Conservation (phyloP, 1,284 basidiomycete genomes). For the Cryptococcus sp. region DNA sequence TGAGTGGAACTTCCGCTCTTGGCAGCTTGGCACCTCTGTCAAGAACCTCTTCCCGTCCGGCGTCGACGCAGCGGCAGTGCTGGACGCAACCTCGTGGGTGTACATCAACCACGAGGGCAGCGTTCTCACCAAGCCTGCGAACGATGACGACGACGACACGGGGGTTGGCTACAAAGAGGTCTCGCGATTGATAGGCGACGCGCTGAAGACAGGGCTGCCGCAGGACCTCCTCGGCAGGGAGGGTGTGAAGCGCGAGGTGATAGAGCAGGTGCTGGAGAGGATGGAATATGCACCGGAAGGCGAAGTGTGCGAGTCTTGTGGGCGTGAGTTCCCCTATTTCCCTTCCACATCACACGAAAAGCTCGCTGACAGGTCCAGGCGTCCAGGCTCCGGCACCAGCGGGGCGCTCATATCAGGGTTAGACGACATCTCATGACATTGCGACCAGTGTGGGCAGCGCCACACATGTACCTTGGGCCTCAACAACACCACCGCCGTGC, state of each 20-base stretch:
- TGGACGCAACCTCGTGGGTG: conserved; percentile 19
- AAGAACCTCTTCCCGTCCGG: conserved; percentile 32
- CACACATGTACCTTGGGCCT: neutral
- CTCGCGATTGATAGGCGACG: conserved; percentile 12
- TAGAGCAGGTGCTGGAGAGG: conserved; percentile 15
- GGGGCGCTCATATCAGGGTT: conserved; percentile 4
- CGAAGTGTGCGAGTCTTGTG: conserved; percentile 4
- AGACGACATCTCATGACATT: conserved; percentile 14
- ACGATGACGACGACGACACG: conserved; percentile 27
- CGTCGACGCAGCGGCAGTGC: conserved; percentile 7
- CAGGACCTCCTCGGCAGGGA: conserved; percentile 27
- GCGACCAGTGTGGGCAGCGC: conserved; percentile 9
- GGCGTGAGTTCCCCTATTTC: conserved; percentile 2
- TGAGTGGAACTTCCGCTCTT: conserved; percentile 33
- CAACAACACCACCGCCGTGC: too few species aligned
- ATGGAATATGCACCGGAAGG: conserved; percentile 5
- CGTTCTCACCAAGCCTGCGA: conserved; percentile 21
- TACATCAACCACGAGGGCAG: conserved; percentile 23
- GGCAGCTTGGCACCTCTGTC: conserved; percentile 32
- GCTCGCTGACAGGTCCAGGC: neutral
- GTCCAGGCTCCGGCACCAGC: neutral
- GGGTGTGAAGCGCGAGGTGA: conserved; percentile 18
- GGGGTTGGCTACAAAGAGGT: conserved; percentile 29
- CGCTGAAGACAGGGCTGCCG: conserved; percentile 17
- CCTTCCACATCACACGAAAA: neutral